A percentile compares a stretch with the other conserved stretches of the same genome.
Conservation (phyloP, 768 basidiomycete genomes). For the Boletus reticulatus region DNA sequence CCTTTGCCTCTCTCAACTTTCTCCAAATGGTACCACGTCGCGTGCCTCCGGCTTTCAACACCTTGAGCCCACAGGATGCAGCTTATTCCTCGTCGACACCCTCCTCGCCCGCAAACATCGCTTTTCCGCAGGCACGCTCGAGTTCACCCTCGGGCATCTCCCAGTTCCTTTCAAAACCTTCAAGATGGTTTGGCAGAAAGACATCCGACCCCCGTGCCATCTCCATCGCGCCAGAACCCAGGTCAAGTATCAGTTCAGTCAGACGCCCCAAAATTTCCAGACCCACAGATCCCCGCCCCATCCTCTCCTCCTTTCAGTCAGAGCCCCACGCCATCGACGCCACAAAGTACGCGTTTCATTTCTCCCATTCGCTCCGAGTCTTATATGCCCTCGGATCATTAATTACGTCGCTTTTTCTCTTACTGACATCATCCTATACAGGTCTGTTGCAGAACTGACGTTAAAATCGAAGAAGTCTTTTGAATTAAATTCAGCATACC, state of each 20-base stretch:
- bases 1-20: constrained; percentile 1
- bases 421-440: constrained; percentile 32
- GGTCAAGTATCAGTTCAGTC: constrained; percentile 46
- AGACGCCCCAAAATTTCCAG: constrained; percentile 81
- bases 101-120: constrained; percentile 35
- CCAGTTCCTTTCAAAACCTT: constrained; percentile 62
- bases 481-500: constrained; percentile 36
- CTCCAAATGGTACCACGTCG: constrained; percentile 51
- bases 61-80: constrained; percentile 40
- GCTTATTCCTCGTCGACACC: constrained; percentile 20
- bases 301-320: constrained; percentile 43
- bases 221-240: constrained; percentile 41
- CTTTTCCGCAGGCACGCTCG: constrained; percentile 49
- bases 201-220: constrained; percentile 50
- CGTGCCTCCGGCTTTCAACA: constrained; percentile 36
- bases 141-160: constrained; percentile 64
- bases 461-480: constrained; percentile 43
- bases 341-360: constrained; percentile 46
- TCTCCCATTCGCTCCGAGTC: background rate
- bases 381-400: background rate
- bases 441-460: constrained; percentile 68
- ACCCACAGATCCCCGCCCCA: constrained; percentile 79
- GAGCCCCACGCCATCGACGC: constrained; percentile 51
- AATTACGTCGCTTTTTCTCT: constrained; percentile 6
- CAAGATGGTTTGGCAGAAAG: constrained; percentile 70